Evolutionary conservation across 805 yeast species (phyloP).

Genomic region (Priceomyces melissophilus): DNA sequence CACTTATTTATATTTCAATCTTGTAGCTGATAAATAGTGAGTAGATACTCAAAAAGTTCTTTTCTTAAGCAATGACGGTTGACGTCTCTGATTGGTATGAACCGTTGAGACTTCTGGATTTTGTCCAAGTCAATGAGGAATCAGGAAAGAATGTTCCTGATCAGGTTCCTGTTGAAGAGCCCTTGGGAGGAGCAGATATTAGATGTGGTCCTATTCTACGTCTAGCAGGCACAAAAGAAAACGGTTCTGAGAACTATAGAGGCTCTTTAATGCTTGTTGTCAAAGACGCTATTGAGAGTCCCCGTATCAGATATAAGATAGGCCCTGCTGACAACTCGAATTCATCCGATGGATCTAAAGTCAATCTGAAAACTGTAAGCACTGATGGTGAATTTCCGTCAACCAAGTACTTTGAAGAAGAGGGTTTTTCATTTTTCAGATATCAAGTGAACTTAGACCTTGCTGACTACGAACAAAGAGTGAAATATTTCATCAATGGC

Average conservation of each 20-base stretch:
- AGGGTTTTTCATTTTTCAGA: conserved; percentile 61
- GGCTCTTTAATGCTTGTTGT: conserved; percentile 69
- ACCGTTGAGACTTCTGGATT: conserved; percentile 1
- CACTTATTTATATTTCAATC: too few species aligned
- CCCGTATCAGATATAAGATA: conserved; percentile 29
- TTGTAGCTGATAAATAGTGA: too few species aligned
- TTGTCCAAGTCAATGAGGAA: conserved; percentile 3
- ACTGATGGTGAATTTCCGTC: conserved; percentile 46
- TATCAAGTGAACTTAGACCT: conserved; percentile 54
- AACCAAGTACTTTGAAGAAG: conserved; percentile 41
- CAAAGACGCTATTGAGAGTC: conserved; percentile 32
- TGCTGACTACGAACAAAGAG: conserved; percentile 51
- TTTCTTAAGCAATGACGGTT: neutral
- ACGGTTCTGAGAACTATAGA: conserved; percentile 48
- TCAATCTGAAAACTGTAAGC: neutral
- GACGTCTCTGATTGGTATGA: conserved; percentile 1
- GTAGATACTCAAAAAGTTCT: too few species aligned
- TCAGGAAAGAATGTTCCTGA: conserved; percentile 21
- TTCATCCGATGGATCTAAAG: neutral
- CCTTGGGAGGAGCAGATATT: conserved; percentile 37
- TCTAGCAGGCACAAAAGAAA: conserved; percentile 60
- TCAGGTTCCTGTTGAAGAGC: conserved; percentile 23
- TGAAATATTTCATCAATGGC: conserved; percentile 59
- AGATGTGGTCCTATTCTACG: conserved; percentile 79
- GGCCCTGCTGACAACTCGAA: conserved; percentile 26